Conservation (phyloP, 257 asterid species). For the Solanum virginianum region DNA sequence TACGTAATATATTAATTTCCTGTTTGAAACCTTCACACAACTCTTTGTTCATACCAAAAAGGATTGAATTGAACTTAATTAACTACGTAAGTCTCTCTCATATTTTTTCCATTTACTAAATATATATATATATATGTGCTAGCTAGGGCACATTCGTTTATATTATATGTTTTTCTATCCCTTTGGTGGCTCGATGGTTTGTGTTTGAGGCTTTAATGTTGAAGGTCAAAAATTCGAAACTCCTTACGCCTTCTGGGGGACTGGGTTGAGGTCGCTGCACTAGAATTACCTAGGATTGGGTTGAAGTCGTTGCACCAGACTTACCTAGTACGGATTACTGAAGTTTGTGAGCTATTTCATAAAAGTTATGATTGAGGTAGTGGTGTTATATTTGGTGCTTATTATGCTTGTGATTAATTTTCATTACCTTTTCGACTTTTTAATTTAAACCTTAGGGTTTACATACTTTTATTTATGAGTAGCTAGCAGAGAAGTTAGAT, state of each 20-base stretch:
- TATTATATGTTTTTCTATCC: not conserved
- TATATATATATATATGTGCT: not conserved
- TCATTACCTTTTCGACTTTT: not conserved
- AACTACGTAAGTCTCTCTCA: not conserved
- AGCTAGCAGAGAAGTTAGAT: not conserved
- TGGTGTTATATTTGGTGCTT: no score
- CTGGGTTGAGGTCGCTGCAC: no score
- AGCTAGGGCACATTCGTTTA: not conserved
- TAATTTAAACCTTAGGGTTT: not conserved
- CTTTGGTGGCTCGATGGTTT: no score
- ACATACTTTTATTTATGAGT: not conserved
- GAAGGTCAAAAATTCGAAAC: no score
- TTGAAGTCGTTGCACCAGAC: no score
- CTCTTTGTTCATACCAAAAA: not conserved
- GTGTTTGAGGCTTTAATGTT: no score
- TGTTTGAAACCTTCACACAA: not conserved
- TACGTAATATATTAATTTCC: not conserved
- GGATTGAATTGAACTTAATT: not conserved
- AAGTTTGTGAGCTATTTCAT: no score
- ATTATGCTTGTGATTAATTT: not conserved
- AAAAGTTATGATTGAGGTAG: no score
- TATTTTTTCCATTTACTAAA: not conserved
- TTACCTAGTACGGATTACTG: no score
- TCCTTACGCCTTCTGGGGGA: no score
- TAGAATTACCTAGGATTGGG: no score